Conservation (phyloP, 192 early-diverging fungal genomes). For the Backusella liffmaniae region DNA sequence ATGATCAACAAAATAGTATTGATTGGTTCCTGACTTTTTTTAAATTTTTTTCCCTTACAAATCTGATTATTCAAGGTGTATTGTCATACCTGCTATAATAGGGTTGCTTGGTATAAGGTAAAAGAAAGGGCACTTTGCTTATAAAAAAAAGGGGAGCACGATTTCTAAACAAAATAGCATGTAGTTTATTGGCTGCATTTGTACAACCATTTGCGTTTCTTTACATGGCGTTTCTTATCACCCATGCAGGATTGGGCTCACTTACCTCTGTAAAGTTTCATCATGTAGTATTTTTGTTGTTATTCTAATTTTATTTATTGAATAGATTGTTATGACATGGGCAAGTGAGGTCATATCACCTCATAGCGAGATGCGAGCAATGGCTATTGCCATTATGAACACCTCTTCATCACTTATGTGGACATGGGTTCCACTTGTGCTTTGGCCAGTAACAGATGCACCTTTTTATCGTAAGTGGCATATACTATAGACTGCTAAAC, state of each 20-base stretch:
- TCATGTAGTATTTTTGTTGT: background rate
- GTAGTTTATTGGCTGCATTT: slow-evolving; percentile 31
- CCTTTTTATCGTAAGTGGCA: slow-evolving; percentile 14
- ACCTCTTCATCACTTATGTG: slow-evolving; percentile 22
- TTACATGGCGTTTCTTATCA: slow-evolving; percentile 32
- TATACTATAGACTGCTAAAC: too few relatives aligned
- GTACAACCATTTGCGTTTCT: slow-evolving; percentile 35
- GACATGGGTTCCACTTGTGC: slow-evolving; percentile 23
- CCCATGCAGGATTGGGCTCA: slow-evolving; percentile 27
- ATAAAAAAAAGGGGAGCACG: background rate
- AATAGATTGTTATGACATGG: slow-evolving; percentile 41
- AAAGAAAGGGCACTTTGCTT: background rate
- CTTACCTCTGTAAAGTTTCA: slow-evolving; percentile 25
- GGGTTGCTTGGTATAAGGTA: slow-evolving; percentile 33
- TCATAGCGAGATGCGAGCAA: slow-evolving; percentile 27
- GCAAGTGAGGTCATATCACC: slow-evolving; percentile 31
- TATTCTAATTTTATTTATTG: background rate
- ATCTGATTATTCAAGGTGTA: slow-evolving; percentile 19
- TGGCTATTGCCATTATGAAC: slow-evolving; percentile 39
- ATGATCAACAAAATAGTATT: background rate
- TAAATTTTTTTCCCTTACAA: background rate
- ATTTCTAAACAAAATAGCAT: background rate
- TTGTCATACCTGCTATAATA: slow-evolving; percentile 29
- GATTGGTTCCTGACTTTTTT: background rate
- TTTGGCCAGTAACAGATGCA: slow-evolving; percentile 40